A percentile compares a stretch with the other conserved stretches of the same genome.
phyloP scores from a whole-genome alignment of 2,329 filamentous ascomycete species.

The Talaromyces sp. region DNA sequence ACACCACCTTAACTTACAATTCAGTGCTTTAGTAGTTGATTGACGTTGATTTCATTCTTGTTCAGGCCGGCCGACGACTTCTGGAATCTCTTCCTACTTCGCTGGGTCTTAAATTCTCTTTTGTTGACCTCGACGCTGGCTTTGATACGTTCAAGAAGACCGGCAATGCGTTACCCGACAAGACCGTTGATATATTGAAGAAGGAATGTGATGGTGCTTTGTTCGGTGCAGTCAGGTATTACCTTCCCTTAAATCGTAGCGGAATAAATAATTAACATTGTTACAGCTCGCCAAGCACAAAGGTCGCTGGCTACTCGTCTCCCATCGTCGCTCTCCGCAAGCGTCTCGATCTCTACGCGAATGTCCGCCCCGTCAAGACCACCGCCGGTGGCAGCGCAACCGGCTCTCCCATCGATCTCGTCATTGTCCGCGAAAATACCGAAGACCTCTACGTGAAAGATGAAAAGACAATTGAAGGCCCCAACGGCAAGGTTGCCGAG shows the following conservation, averaged over 20 bases:
- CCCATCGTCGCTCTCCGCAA: slow-evolving; percentile 97
- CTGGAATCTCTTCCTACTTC: slow-evolving; percentile 90
- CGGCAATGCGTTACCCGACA: slow-evolving; percentile 80
- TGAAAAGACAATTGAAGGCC: slow-evolving; percentile 73
- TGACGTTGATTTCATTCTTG: slow-evolving; percentile 5
- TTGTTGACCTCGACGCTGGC: slow-evolving; percentile 86
- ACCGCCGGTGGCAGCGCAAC: slow-evolving; percentile 47
- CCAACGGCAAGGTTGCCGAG: slow-evolving; percentile 78
- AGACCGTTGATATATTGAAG: slow-evolving; percentile 83
- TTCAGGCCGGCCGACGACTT: slow-evolving; percentile 69
- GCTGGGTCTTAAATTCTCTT: slow-evolving; percentile 88
- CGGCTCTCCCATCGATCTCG: slow-evolving; percentile 73
- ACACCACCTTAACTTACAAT: slow-evolving; percentile 11
- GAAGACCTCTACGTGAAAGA: slow-evolving; percentile 98
- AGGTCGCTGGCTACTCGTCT: slow-evolving; percentile 91
- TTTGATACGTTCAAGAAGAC: slow-evolving; percentile 91
- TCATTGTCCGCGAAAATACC: slow-evolving; percentile 98
- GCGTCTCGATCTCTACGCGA: slow-evolving; percentile 90
- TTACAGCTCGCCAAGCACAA: slow-evolving; percentile 70
- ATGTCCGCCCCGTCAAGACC: slow-evolving; percentile 92
- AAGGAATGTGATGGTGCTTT: slow-evolving; percentile 91
- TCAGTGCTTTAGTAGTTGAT: neutral
- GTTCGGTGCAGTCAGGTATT: slow-evolving; percentile 80
- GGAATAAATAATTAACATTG: neutral
- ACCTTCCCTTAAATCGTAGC: neutral